Percentiles rank a stretch among this genome's conserved stretches.
These are phyloP conservation scores for Taxawa tesnikishii DNA, from an alignment of 2,329 filamentous ascomycete genomes.

Conservation along the genomic window DNA sequence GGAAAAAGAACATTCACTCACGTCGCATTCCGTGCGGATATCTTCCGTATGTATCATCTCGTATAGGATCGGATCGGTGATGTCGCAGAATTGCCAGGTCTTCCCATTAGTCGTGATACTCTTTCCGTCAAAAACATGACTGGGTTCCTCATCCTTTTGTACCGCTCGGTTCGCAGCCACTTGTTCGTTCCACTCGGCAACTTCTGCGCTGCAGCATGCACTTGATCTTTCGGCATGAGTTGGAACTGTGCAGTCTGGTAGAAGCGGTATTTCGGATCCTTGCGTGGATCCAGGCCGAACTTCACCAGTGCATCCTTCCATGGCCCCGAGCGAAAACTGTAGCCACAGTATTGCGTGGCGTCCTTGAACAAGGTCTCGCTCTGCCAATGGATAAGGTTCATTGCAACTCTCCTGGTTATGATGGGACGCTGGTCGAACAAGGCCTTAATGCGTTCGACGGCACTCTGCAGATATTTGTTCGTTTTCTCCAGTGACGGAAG, in stretches of 20 bases:
- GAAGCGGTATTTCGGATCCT: slow-evolving; percentile 59
- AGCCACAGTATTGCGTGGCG: slow-evolving; percentile 73
- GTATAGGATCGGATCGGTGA: slow-evolving; percentile 65
- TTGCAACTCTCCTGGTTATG: slow-evolving; percentile 72
- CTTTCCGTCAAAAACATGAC: slow-evolving; percentile 74
- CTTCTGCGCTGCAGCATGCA: slow-evolving; percentile 5
- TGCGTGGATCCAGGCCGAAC: slow-evolving; percentile 77
- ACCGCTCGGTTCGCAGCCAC: slow-evolving; percentile 7
- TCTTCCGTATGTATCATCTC: slow-evolving; percentile 52
- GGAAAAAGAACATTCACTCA: slow-evolving; percentile 48
- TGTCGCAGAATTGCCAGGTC: slow-evolving; percentile 89
- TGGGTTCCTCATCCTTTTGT: slow-evolving; percentile 16
- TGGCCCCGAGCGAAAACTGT: slow-evolving; percentile 84
- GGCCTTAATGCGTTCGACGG: slow-evolving; percentile 51
- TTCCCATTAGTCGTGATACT: slow-evolving; percentile 68
- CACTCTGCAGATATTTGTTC: slow-evolving; percentile 37
- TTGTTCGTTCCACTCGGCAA: slow-evolving; percentile 4
- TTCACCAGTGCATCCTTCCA: slow-evolving; percentile 81
- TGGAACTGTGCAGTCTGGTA: slow-evolving; percentile 91
- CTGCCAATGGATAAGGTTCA: slow-evolving; percentile 53
- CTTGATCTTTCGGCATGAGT: slow-evolving; percentile 29
- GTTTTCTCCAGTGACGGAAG: slow-evolving; percentile 34
- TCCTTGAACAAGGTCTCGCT: slow-evolving; percentile 51
- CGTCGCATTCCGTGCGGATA: slow-evolving; percentile 31
- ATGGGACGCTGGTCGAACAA: slow-evolving; percentile 66